Evolutionary conservation across 768 basidiomycete genomes (phyloP).

Genomic region (Pulveroboletus ravenelii): DNA sequence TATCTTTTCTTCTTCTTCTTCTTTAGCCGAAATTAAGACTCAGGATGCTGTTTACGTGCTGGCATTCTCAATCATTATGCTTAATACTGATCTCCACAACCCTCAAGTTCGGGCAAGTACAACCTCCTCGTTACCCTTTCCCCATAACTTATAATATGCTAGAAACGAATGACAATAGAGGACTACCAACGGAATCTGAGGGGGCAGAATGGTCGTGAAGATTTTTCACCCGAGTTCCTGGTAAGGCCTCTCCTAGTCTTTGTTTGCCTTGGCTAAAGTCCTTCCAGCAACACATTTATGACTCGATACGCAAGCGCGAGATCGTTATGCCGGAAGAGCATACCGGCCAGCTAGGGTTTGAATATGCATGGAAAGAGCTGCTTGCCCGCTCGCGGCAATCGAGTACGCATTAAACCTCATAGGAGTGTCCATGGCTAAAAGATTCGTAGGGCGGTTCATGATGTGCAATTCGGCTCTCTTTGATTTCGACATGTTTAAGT

Average conservation of each 20-base stretch:
- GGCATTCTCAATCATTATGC: constrained; percentile 94
- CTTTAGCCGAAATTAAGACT: constrained; percentile 76
- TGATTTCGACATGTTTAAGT: constrained; percentile 90
- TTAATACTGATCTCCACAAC: constrained; percentile 96
- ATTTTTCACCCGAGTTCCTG: constrained; percentile 85
- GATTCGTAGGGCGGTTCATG: constrained; percentile 49
- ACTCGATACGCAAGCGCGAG: constrained; percentile 90
- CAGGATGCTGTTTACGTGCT: constrained; percentile 94
- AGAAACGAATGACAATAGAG: constrained; percentile 97
- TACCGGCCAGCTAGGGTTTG: constrained; percentile 92
- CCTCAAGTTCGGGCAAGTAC: constrained; percentile 78
- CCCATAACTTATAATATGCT: constrained; percentile 5
- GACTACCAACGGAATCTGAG: constrained; percentile 90
- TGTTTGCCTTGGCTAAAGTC: constrained; percentile 7
- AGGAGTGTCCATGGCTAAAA: constrained; percentile 1
- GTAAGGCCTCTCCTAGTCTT: constrained; percentile 37
- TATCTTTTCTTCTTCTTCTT: not conserved
- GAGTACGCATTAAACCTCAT: constrained; percentile 42
- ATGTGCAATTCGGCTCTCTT: constrained; percentile 76
- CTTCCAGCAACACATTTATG: constrained; percentile 78
- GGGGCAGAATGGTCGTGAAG: constrained; percentile 81
- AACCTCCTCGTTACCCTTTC: not conserved
- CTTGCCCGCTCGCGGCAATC: constrained; percentile 75
- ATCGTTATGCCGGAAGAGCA: constrained; percentile 99
- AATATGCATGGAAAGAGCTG: constrained; percentile 98